These are phyloP conservation scores for Passalora sequoiae DNA, from an alignment of 2,329 filamentous ascomycete species.

Conservation along the genomic window DNA sequence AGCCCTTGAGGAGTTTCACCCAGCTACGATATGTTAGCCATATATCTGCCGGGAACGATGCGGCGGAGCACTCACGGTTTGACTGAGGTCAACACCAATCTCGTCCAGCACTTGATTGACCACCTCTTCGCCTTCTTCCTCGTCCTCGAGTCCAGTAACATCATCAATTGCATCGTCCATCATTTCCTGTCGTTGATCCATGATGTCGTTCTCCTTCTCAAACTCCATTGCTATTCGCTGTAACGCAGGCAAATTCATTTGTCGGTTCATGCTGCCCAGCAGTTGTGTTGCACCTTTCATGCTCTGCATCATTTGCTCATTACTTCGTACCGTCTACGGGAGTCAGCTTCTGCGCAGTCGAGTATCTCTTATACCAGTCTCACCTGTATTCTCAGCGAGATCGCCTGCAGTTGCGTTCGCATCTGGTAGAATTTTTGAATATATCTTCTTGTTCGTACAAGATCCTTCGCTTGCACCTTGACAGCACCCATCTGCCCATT, in stretches of 20 bases:
- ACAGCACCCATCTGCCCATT: constrained; percentile 97
- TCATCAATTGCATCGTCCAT: constrained; percentile 99
- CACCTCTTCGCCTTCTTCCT: constrained; percentile 94
- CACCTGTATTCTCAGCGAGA: constrained; percentile 90
- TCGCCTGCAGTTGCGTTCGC: constrained; percentile 94
- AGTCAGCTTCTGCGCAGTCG: too few relatives aligned
- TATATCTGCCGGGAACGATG: too few relatives aligned
- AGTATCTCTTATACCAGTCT: too few relatives aligned
- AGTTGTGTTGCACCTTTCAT: constrained; percentile 97
- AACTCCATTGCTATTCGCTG: constrained; percentile 99
- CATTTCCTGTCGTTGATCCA: constrained; percentile 99
- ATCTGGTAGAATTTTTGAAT: constrained; percentile 98
- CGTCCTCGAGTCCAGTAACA: constrained; percentile 81
- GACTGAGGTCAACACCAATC: constrained; percentile 88
- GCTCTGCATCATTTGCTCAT: constrained; percentile 99
- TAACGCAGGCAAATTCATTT: constrained; percentile 92
- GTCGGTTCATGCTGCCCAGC: constrained; percentile 92
- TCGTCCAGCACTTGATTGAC: constrained; percentile 95
- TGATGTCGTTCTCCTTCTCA: constrained; percentile 96
- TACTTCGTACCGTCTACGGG: constrained; percentile 82
- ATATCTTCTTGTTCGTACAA: constrained; percentile 90
- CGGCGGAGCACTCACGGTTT: constrained; percentile 76
- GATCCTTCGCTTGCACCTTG: constrained; percentile 96
- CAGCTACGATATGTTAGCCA: constrained; percentile 53
- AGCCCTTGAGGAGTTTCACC: constrained; percentile 85